These are phyloP conservation scores for Hyaloscypha finlandica DNA, from an alignment of 495 filamentous ascomycete species.

Conservation along the genomic window DNA sequence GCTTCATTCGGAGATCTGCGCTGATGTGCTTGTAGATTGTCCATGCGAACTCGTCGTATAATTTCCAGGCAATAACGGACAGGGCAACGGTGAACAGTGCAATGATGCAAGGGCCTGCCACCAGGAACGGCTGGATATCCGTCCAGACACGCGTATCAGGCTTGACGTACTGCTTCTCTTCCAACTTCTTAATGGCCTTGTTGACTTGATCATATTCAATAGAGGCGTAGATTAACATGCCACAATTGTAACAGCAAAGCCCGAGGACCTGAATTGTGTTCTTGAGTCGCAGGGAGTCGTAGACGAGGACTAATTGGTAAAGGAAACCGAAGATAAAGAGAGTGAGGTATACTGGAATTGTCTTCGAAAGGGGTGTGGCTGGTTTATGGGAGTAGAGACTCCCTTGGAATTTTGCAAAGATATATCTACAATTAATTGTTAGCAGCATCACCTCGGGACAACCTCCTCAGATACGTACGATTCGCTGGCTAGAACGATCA, in stretches of 20 bases:
- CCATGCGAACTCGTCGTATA: conserved; percentile 99
- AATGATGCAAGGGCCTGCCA: conserved; percentile 85
- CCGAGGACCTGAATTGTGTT: conserved; percentile 99
- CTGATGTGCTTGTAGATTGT: conserved; percentile 99
- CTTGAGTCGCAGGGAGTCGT: conserved; percentile 89
- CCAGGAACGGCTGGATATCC: conserved; percentile 69
- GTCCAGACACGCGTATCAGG: conserved; percentile 58
- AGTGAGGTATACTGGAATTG: conserved; percentile 86
- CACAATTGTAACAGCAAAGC: conserved; percentile 87
- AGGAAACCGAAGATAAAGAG: conserved; percentile 97
- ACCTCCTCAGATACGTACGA: conserved; percentile 58
- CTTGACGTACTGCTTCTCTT: conserved; percentile 33
- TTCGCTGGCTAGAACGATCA: conserved; percentile 80
- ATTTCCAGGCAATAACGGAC: conserved; percentile 80
- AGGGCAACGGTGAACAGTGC: conserved; percentile 72
- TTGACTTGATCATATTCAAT: conserved; percentile 89
- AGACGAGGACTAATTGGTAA: conserved; percentile 85
- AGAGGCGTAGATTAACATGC: conserved; percentile 86
- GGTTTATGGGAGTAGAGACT: conserved; percentile 40
- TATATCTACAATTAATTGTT: conserved; percentile 45
- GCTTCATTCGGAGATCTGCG: conserved; percentile 94
- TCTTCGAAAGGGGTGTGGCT: conserved; percentile 53
- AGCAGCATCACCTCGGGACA: background rate
- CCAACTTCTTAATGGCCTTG: conserved; percentile 56
- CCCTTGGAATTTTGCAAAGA: conserved; percentile 67